Evolutionary conservation across 2,329 filamentous ascomycete species (phyloP), one percentile per base, ranked within the genome.

Genomic region (Botrytis byssoidea): DNA sequence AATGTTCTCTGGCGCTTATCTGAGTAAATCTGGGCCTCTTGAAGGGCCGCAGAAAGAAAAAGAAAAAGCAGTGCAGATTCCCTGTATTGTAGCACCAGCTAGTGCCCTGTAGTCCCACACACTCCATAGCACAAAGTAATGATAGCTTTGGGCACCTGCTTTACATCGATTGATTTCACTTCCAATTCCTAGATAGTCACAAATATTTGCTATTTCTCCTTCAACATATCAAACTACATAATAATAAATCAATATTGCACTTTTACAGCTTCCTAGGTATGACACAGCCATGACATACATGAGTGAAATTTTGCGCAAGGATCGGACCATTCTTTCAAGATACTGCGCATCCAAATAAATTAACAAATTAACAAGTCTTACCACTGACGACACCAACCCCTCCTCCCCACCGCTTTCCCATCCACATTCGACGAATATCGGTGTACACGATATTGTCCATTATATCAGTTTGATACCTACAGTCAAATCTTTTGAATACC

Each of bases 361-460:
- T 67, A 57, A 42, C 48, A 68, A 68, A 9, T 68, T 68, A 68
- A 70, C 68, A 70, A 63, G 40, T 61, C 68, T 70, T 55, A 66
- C 44, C 25, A 73, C 57, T 64, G 57, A 70, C 57, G 66, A 63
- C 46, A 63, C 55, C 42, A 70, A 70, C 65, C 67, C 72, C 72
- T 73, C 72, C 66, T 64, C 66, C 67, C 72, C 72, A 70, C 72
- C 72, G 44, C 55, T 29, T 73, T 69, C 57, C 66, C 29, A 70
- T 40, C 46, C 70, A 67, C 60, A 42, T 40, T 60, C 35, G 55
- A 44, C 46, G 35, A 68, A 37, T 68, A 57, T 60, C 71, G 48
- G 44, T 46, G 40, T 69, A 40, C 71, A 70, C 64, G 51, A 59
- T 64, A 55, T 44, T 32, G 25, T 35, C 66, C 18, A 42, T 55